Evolutionary conservation across 1,284 basidiomycete species (phyloP).

Genomic region (Irpex lacteus): DNA sequence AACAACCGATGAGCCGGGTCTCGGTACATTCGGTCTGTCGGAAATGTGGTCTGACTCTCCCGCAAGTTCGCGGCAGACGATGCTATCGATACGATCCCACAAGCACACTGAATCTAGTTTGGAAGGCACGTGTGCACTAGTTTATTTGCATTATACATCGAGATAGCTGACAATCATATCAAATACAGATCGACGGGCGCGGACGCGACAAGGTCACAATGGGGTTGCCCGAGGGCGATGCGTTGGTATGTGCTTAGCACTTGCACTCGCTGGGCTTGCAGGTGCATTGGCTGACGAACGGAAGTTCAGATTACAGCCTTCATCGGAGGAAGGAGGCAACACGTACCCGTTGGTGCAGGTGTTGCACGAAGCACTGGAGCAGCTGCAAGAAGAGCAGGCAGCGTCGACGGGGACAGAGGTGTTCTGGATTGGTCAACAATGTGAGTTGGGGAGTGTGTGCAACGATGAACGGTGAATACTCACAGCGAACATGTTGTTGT

Average conservation of each 20-base stretch:
- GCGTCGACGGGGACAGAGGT: slow-evolving; percentile 36
- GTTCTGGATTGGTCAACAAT: slow-evolving; percentile 25
- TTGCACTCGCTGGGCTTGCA: slow-evolving; percentile 63
- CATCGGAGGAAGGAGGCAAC: not conserved
- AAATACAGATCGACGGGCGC: too few relatives aligned
- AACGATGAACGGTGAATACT: not conserved
- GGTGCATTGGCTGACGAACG: slow-evolving; percentile 38
- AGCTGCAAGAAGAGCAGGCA: slow-evolving; percentile 49
- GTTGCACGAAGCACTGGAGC: slow-evolving; percentile 48
- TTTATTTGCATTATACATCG: too few relatives aligned
- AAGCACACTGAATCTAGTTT: too few relatives aligned
- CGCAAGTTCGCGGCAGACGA: too few relatives aligned
- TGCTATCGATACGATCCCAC: too few relatives aligned
- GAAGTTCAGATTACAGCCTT: slow-evolving; percentile 4
- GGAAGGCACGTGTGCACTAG: too few relatives aligned
- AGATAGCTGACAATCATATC: too few relatives aligned
- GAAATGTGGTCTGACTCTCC: too few relatives aligned
- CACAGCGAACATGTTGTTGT: not conserved
- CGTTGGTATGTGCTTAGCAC: slow-evolving; percentile 30
- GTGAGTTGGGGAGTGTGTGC: too few relatives aligned
- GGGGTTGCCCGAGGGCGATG: not conserved
- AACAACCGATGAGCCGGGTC: too few relatives aligned
- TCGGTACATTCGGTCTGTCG: too few relatives aligned
- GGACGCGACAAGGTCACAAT: not conserved
- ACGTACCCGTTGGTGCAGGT: not conserved